Conservation (phyloP, 164 flowering plant genomes). For the Annona cherimola region DNA sequence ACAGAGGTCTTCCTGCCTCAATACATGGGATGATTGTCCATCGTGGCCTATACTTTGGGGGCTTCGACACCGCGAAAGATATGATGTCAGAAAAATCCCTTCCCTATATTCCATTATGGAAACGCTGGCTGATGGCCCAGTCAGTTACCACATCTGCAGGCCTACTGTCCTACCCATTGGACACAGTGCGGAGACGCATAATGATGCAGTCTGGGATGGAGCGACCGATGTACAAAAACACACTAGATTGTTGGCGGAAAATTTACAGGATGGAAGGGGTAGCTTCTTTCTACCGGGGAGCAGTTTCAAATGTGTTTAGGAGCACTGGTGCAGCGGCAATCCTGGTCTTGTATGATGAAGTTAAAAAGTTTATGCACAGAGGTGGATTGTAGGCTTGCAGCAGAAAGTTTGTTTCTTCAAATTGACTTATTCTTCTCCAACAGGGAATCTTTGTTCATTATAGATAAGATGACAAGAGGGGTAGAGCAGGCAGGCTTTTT, state of each 20-base stretch:
- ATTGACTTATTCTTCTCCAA: background rate
- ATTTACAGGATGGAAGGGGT: slow-evolving; percentile 72
- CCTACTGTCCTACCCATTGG: slow-evolving; percentile 79
- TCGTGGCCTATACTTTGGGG: slow-evolving; percentile 94
- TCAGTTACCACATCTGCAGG: slow-evolving; percentile 96
- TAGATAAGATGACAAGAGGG: background rate
- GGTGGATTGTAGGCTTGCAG: slow-evolving; percentile 42
- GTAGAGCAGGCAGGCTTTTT: too few relatives aligned
- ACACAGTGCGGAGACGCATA: slow-evolving; percentile 91
- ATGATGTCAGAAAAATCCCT: slow-evolving; percentile 43
- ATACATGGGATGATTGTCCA: slow-evolving; percentile 90
- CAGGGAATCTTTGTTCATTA: background rate
- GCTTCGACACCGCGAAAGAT: slow-evolving; percentile 91
- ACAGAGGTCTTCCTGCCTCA: slow-evolving; percentile 93
- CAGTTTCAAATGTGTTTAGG: slow-evolving; percentile 84
- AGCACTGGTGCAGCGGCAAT: slow-evolving; percentile 96
- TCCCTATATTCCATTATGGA: slow-evolving; percentile 62
- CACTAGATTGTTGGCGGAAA: slow-evolving; percentile 89
- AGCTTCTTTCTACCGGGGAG: slow-evolving; percentile 81
- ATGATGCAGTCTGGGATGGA: slow-evolving; percentile 97
- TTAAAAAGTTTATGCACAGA: slow-evolving; percentile 78
- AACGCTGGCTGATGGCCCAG: slow-evolving; percentile 87
- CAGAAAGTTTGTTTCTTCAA: background rate
- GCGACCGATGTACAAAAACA: slow-evolving; percentile 54
- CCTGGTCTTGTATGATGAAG: slow-evolving; percentile 84